phyloP scores from a whole-genome alignment of 1,139 yeast species.

The Lodderomyces oxycetoniae region DNA sequence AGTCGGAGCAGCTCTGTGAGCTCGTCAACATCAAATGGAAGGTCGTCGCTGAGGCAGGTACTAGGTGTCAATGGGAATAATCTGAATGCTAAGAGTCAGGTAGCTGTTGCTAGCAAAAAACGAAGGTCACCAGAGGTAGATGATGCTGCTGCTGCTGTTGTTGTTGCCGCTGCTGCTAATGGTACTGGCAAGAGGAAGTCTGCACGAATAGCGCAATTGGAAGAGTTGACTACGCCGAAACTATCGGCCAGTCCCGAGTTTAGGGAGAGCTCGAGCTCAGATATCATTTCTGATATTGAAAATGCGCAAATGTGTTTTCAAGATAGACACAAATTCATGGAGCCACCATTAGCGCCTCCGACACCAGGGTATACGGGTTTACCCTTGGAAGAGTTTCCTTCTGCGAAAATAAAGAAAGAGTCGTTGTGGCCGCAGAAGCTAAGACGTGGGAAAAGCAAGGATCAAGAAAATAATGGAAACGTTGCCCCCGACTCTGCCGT shows the following conservation, averaged over 20 bases:
- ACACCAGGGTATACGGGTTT: constrained; percentile 58
- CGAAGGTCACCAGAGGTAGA: no score
- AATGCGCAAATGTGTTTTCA: constrained; percentile 12
- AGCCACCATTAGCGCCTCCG: constrained; percentile 55
- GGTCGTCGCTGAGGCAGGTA: constrained; percentile 2
- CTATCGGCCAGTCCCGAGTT: constrained; percentile 13
- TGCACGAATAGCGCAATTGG: constrained; percentile 11
- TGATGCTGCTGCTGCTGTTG: no score
- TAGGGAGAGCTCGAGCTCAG: constrained; percentile 6
- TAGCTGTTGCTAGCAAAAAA: no score
- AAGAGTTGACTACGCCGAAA: constrained; percentile 6
- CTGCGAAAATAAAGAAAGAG: constrained; percentile 48
- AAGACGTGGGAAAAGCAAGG: constrained; percentile 11
- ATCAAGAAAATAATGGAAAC: constrained; percentile 4
- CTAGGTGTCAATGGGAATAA: no score
- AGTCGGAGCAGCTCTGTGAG: constrained; percentile 5
- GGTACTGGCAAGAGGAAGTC: constrained; percentile 20
- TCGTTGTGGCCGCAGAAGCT: constrained; percentile 39
- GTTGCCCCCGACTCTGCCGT: constrained; percentile 1
- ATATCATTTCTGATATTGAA: constrained; percentile 5
- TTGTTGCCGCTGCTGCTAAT: no score
- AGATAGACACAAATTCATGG: constrained; percentile 34
- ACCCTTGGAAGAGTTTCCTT: constrained; percentile 62
- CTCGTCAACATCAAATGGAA: constrained; percentile 2
- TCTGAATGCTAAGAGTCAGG: no score